Conservation (phyloP, 2,329 filamentous ascomycete genomes). For the Scleromitrula shiraiana region DNA sequence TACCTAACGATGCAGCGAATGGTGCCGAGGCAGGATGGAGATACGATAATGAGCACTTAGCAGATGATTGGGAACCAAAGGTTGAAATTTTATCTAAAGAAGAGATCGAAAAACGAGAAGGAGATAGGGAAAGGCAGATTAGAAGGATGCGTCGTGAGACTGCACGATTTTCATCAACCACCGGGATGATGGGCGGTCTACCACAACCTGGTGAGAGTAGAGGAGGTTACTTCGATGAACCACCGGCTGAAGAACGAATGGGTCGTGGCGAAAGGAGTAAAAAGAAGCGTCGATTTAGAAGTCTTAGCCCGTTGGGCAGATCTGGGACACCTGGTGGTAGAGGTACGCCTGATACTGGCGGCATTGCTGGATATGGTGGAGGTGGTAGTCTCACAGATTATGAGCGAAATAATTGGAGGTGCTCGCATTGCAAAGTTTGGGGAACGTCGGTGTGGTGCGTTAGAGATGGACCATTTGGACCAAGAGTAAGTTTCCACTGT, state of each 20-base stretch:
- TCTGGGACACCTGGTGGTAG: constrained; percentile 59
- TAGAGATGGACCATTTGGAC: constrained; percentile 77
- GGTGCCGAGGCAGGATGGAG: constrained; percentile 84
- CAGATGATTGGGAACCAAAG: constrained; percentile 76
- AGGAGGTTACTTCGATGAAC: constrained; percentile 43
- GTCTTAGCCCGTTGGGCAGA: constrained; percentile 71
- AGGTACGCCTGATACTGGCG: constrained; percentile 76
- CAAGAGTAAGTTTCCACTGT: constrained; percentile 53
- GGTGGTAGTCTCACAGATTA: constrained; percentile 59
- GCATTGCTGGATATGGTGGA: constrained; percentile 54
- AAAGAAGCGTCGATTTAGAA: constrained; percentile 89
- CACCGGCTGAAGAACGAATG: constrained; percentile 66
- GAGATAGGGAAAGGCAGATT: constrained; percentile 86
- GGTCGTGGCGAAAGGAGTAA: constrained; percentile 87
- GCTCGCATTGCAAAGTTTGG: constrained; percentile 79
- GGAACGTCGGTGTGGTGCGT: constrained; percentile 92
- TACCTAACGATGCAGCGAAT: constrained; percentile 83
- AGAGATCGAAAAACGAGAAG: constrained; percentile 95
- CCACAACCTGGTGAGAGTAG: constrained; percentile 44
- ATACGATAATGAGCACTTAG: constrained; percentile 86
- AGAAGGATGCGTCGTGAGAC: constrained; percentile 82
- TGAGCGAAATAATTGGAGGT: constrained; percentile 80
- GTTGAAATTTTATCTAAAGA: constrained; percentile 80
- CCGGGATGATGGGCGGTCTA: constrained; percentile 70
- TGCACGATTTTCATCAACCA: constrained; percentile 80